Base-by-base conservation (phyloP, 306 rosid species). In the Vigna unguiculata region DNA sequence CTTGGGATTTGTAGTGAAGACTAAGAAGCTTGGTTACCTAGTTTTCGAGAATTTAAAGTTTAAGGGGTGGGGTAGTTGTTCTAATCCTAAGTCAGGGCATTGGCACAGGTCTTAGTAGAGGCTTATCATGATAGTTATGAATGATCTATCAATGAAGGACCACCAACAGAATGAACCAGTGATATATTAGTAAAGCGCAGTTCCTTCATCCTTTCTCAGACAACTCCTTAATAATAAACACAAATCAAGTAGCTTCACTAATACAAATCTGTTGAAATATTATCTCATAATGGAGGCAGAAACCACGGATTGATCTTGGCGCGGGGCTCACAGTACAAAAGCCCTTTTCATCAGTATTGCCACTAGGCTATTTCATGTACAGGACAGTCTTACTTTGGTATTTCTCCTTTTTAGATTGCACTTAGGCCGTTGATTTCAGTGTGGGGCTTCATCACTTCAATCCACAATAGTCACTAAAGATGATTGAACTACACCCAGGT, bases 401-500 rank as follows among this genome's bases (percentile, higher is more conserved):
- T 55, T 74, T 68, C 51, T 67, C 64, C 72, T 5, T 30, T 57
- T 22, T 24, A 48, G 32, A 69, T 59, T 58, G 77, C 28, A 59
- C 52, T 12, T 74, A 4, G 21, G 14, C 30, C 28, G 7, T 58
- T 48, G 34, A 10, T 43, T 25, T 43, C 20, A 24, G 25, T 15
- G 22, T 8, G 24, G 63, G 11, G 68, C 34, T 58, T 36, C 21
- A 47, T 38, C 41, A 41, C 57, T 66, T 80, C 3, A 74, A 58
- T 48, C 77, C 30, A 47, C 54, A 17, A 17, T 17, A 69, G 54
- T 69, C 64, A 53, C 78, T 28, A 6, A 53, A 38, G 69, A 76
- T 43, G 40, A 81, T 53, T 21, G 88, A 79, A 75, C 91, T 86
- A 81, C 73, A 78, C 48, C 91, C 89, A 0, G 81, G 83, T 32